Evolutionary conservation across 305 asterid genomes (phyloP), one percentile per base, ranked within the genome.

Genomic region (Andrographis paniculata): DNA sequence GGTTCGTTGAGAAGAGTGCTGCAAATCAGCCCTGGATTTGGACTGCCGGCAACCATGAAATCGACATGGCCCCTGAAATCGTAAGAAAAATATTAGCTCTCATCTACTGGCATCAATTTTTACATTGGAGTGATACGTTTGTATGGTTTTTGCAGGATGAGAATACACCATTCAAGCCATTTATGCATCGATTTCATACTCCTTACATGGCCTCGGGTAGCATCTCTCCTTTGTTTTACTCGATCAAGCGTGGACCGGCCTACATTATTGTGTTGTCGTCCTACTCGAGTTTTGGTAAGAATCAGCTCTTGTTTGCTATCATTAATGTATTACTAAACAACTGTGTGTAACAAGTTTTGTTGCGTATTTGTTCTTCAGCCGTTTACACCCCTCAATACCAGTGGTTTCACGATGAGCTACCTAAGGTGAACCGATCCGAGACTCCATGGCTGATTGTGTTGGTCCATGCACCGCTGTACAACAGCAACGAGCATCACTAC

Each of bases 1-100:
- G 97, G 58, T 88, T 88, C 48, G 80, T 82, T 8, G 97, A 88
- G 65, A 77, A 93, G 71, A 82, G 85, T 45, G 71, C 53, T 48
- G 97, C 97, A 21, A 82, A 88, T 69, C 97, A 88, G 41, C 95
- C 97, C 39, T 88, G 97, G 97, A 79, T 88, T 68, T 88, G 97
- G 97, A 79, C 91, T 0, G 73, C 76, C 0, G 97, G 97, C 46
- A 88, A 88, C 56, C 97, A 88, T 30, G 97, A 88, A 68, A 17
- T 88, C 15, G 94, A 82, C 65, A 82, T 67, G 59, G 83, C 72
- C 30, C 95, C 95, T 3, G 83, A 82, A 59, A 62, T 88, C 45
- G 97, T 88, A 50, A 64, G 92, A 45, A 3, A n/a, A 41, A 1
- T 51, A 17, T 37, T 20, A 6, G 20, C 39, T 33, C 27, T 18